These are phyloP conservation scores for barley (Hordeum vulgare) DNA, from an alignment of 176 grass and related monocot genomes.

Conservation along the genomic window DNA sequence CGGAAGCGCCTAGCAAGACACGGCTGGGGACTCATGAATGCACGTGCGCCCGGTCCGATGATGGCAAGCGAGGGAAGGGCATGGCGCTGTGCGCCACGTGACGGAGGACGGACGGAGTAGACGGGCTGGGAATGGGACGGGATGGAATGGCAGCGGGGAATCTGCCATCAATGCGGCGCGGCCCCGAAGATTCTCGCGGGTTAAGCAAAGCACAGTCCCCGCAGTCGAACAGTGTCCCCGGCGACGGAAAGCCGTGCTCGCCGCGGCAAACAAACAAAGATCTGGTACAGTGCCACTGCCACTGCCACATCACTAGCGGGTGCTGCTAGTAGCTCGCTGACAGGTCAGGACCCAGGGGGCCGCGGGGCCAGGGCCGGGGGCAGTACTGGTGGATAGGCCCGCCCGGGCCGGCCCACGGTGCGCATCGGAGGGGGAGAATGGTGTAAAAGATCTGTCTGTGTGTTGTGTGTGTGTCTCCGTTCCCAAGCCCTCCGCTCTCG, in stretches of 20 bases:
- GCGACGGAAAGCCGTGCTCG: not conserved
- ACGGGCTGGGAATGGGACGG: not conserved
- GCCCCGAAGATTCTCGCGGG: not conserved
- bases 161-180: not conserved
- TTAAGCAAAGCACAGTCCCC: not conserved
- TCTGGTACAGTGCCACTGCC: not conserved
- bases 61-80: no score
- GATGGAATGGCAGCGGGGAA: not conserved
- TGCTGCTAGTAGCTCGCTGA: not conserved
- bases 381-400: not conserved
- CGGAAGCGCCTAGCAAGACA: no score
- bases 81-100: not conserved
- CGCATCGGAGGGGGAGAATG: not conserved
- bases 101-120: not conserved
- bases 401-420: slow-evolving; percentile 20
- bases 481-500: not conserved
- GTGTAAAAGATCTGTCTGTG: slow-evolving; percentile 3
- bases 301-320: not conserved
- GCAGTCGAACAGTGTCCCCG: not conserved
- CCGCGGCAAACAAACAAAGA: not conserved
- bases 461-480: no score
- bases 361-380: not conserved
- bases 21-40: not conserved
- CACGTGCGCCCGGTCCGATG: not conserved
- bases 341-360: not conserved